Evolutionary conservation across 805 yeast species (phyloP).

Genomic region (Suhomyces vadensis): DNA sequence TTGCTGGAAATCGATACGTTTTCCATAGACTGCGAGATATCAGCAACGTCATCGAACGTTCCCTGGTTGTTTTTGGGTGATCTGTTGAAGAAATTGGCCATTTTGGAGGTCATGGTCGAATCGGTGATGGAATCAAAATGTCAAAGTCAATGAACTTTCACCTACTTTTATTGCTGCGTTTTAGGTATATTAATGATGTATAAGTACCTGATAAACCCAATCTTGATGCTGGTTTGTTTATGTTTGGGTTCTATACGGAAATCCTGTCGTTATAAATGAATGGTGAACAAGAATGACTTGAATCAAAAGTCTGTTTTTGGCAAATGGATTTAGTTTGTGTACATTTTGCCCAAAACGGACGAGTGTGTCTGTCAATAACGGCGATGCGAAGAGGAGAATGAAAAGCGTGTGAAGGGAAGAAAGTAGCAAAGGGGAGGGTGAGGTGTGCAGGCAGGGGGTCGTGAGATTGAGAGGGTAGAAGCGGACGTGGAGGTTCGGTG

Average conservation of each 20-base stretch:
- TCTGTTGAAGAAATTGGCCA: constrained; percentile 20
- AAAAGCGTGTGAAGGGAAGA: neutral
- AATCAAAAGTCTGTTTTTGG: neutral
- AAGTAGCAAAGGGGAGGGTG: neutral
- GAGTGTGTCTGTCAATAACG: no score
- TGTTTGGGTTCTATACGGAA: constrained; percentile 2
- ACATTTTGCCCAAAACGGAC: neutral
- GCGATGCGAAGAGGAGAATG: neutral
- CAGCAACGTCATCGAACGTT: constrained; percentile 29
- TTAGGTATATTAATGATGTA: neutral
- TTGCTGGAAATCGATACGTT: constrained; percentile 39
- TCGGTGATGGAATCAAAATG: neutral
- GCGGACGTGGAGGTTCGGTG: no score
- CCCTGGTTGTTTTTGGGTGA: constrained; percentile 18
- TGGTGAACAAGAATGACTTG: neutral
- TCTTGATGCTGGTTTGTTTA: constrained; percentile 3
- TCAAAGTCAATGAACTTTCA: no score
- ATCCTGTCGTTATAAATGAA: neutral
- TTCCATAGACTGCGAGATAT: constrained; percentile 44
- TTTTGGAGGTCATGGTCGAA: constrained; percentile 8
- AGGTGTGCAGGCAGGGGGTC: no score
- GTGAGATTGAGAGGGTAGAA: no score
- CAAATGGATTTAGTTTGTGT: constrained; percentile 1
- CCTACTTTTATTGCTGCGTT: no score
- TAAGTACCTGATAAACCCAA: neutral